Percentiles rank a stretch among this genome's conserved stretches.
phyloP scores from a whole-genome alignment of 2,329 filamentous ascomycete genomes.

The Botrytis elliptica region DNA sequence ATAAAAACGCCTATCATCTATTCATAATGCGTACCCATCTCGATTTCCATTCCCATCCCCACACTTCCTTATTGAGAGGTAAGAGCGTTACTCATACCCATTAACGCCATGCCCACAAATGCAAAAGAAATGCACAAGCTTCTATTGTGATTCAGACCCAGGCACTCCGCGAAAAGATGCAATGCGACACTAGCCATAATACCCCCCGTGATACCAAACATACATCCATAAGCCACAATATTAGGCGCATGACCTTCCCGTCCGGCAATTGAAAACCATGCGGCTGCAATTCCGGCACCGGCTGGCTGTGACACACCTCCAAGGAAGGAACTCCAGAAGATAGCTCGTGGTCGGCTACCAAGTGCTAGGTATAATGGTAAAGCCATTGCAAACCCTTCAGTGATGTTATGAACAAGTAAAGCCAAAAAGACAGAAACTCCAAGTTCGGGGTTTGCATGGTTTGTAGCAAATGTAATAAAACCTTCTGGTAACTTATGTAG shows the following conservation, averaged over 20 bases:
- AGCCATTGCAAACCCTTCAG: conserved; percentile 92
- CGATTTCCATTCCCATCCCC: background rate
- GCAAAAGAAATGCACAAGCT: conserved; percentile 76
- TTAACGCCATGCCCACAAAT: conserved; percentile 81
- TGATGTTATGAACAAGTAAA: conserved; percentile 96
- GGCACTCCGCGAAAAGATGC: conserved; percentile 81
- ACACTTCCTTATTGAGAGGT: conserved; percentile 50
- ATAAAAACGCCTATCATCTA: conserved; percentile 15
- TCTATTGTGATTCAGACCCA: conserved; percentile 77
- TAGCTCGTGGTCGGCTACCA: conserved; percentile 74
- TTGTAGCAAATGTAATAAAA: conserved; percentile 92
- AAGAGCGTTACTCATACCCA: conserved; percentile 82
- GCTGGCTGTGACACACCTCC: conserved; percentile 86
- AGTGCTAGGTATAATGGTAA: conserved; percentile 91
- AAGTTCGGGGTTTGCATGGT: conserved; percentile 86
- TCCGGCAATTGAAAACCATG: conserved; percentile 78
- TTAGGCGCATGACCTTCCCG: conserved; percentile 50
- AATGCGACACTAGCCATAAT: conserved; percentile 95
- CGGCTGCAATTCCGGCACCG: conserved; percentile 77
- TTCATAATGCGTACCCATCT: conserved; percentile 11
- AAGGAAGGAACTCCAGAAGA: conserved; percentile 78
- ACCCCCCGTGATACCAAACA: conserved; percentile 87
- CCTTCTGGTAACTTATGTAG: conserved; percentile 91
- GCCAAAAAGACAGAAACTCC: conserved; percentile 93
- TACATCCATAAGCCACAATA: conserved; percentile 66